These are phyloP conservation scores for Aspergillus calidoustus DNA, from an alignment of 2,329 filamentous ascomycete species.

Conservation along the genomic window DNA sequence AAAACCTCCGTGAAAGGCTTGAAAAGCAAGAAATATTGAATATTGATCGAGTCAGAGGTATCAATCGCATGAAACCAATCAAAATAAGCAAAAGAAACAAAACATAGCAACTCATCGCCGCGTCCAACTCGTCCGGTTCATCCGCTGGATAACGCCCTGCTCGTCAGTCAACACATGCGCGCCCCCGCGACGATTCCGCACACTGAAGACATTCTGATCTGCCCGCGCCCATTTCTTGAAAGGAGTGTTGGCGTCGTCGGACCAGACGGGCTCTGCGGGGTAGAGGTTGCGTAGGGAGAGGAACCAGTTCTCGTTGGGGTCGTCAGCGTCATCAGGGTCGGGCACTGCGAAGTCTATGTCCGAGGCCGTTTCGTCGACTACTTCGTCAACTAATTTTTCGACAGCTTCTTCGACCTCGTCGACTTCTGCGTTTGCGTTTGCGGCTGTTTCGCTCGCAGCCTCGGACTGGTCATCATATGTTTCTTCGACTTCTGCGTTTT, in stretches of 20 bases:
- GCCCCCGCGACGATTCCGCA: slow-evolving; percentile 35
- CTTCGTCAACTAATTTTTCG: neutral
- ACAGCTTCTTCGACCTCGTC: neutral
- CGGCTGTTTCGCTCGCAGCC: neutral
- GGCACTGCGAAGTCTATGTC: slow-evolving; percentile 16
- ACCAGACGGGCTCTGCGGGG: slow-evolving; percentile 34
- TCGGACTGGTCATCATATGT: neutral
- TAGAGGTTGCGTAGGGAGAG: slow-evolving; percentile 31
- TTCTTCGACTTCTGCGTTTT: too few species aligned
- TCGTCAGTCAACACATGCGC: slow-evolving; percentile 35
- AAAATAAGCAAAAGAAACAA: neutral
- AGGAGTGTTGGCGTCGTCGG: slow-evolving; percentile 41
- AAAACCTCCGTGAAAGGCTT: neutral
- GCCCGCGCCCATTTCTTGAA: slow-evolving; percentile 44
- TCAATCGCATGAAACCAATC: neutral
- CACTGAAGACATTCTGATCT: slow-evolving; percentile 37
- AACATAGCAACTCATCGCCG: neutral
- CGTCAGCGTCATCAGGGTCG: neutral
- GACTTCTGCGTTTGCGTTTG: neutral
- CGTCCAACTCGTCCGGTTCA: neutral
- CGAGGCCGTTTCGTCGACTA: neutral
- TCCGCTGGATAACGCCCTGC: slow-evolving; percentile 37
- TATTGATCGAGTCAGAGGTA: neutral
- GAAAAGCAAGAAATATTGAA: neutral
- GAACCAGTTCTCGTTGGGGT: slow-evolving; percentile 37